Base-by-base conservation (phyloP, 1,284 basidiomycete genomes). In the Rhodotorula sp. region DNA sequence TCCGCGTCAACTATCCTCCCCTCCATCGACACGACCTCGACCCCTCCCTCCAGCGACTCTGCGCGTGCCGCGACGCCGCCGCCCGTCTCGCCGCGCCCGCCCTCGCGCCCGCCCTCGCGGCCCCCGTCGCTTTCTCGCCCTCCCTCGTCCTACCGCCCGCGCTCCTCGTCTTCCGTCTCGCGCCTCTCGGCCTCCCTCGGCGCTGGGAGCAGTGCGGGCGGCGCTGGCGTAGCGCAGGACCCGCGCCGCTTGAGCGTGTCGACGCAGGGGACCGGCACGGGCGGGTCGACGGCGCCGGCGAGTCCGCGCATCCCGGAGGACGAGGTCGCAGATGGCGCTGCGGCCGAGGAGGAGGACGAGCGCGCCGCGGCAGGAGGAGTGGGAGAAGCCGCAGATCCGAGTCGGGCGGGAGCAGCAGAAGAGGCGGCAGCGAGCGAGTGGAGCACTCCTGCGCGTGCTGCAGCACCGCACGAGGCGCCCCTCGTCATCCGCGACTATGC, bases 401-500 rank as follows among this genome's bases (percentile, higher is more conserved):
- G 48, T 49, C 8, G 19, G 48, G 23, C 48, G 9, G 17, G 12
- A 23, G 23, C 52, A 14, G 10, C 52, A 25, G 27, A 19, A 41
- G 27, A 27, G 27, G 5, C 54, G 8, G 52, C 54, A 53, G 19
- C 21, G 17, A 34, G 34, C 34, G 34, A 34, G 34, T 34, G 34
- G 34, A 34, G 34, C 34, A 34, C 50, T n/a, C 23, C 52, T 34
- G 5, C 49, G 7, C 44, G 23, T 16, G 25, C 23, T 10, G 21
- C 12, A 4, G 16, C 25, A 1, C 21, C 42, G 9, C 41, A 25
- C 27, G 50, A 41, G 12, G 9, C 23, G 23, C 45, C 46, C 52
- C 34, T 72, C 34, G 14, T 55, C 13, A 52, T 72, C 3, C 62
- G 70, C 10, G 70, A 72, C 48, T 72, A 64, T 34, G 70, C 70